phyloP scores from a whole-genome alignment of 2,329 filamentous ascomycete genomes.

The Pseudopyrenochaeta lycopersici region DNA sequence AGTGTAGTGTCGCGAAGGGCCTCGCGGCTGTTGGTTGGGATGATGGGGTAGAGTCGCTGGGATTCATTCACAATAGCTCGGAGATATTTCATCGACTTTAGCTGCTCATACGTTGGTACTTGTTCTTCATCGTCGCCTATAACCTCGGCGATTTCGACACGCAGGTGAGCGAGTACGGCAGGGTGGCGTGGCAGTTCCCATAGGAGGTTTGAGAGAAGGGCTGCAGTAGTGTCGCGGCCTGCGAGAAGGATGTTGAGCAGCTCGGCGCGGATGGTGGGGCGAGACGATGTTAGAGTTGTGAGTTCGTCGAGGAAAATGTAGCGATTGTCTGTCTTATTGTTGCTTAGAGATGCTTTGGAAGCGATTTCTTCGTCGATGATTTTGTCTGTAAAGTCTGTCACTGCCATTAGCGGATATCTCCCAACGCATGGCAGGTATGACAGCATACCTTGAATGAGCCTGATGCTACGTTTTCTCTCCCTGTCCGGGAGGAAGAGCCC shows the following conservation, averaged over 20 bases:
- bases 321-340: conserved; percentile 2
- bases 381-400: conserved; percentile 20
- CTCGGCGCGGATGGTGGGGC: conserved; percentile 32
- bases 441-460: conserved; percentile 23
- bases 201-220: conserved; percentile 43
- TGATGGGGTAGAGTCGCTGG: conserved; percentile 41
- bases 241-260: conserved; percentile 46
- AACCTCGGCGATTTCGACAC: conserved; percentile 39
- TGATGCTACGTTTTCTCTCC: conserved; percentile 22
- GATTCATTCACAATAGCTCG: conserved; percentile 40
- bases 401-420: neutral
- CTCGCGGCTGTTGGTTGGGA: conserved; percentile 40
- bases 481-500: conserved; percentile 23
- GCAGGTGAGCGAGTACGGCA: conserved; percentile 36
- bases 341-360: neutral
- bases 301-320: conserved; percentile 39
- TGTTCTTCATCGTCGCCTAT: neutral
- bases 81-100: conserved; percentile 44
- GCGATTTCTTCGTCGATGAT: conserved; percentile 21
- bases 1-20: conserved; percentile 38
- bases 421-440: conserved; percentile 19
- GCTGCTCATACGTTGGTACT: conserved; percentile 30
- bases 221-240: conserved; percentile 45
- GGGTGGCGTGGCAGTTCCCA: conserved; percentile 49
- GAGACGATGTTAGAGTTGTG: conserved; percentile 23